These are phyloP conservation scores for Nakaseomyces uthaithaninus DNA, from an alignment of 1,139 yeast genomes.

Conservation along the genomic window DNA sequence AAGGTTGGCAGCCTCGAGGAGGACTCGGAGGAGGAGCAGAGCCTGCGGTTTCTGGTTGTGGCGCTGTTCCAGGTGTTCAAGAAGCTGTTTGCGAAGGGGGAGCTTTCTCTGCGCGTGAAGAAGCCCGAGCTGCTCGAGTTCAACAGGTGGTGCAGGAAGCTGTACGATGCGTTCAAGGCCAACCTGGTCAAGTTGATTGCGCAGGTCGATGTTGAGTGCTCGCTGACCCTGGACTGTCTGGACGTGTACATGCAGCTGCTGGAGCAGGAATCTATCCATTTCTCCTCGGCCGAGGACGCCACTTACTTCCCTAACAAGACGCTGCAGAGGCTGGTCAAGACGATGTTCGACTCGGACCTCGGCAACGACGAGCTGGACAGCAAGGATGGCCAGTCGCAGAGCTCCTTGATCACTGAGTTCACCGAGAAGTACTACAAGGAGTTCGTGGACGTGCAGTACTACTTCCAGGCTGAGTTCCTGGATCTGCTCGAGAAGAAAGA, in stretches of 20 bases:
- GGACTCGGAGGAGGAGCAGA: conserved; percentile 18
- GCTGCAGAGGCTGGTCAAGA: conserved; percentile 41
- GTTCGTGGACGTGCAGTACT: conserved; percentile 61
- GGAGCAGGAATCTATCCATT: conserved; percentile 48
- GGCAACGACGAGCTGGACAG: conserved; percentile 40
- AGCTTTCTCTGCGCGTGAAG: conserved; percentile 36
- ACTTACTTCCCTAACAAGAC: conserved; percentile 58
- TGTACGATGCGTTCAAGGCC: conserved; percentile 50
- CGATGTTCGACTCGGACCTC: conserved; percentile 39
- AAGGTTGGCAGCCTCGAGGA: conserved; percentile 7
- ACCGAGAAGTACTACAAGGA: conserved; percentile 44
- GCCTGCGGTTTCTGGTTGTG: conserved; percentile 42
- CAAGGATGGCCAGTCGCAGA: conserved; percentile 37
- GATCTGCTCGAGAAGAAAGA: conserved; percentile 19
- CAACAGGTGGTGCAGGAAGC: conserved; percentile 55
- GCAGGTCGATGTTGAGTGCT: conserved; percentile 33
- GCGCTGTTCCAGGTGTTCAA: conserved; percentile 52
- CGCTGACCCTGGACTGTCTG: conserved; percentile 46
- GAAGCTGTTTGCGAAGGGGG: conserved; percentile 43
- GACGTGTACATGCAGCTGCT: conserved; percentile 58
- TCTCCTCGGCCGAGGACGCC: conserved; percentile 43
- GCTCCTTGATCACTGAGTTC: conserved; percentile 54
- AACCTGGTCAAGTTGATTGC: conserved; percentile 39
- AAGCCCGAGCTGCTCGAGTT: conserved; percentile 37
- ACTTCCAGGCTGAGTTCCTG: conserved; percentile 44